A percentile compares a stretch with the other conserved stretches of the same genome.
Conservation (phyloP, 768 basidiomycete species). For the Gloeopeniophorella convolvens region DNA sequence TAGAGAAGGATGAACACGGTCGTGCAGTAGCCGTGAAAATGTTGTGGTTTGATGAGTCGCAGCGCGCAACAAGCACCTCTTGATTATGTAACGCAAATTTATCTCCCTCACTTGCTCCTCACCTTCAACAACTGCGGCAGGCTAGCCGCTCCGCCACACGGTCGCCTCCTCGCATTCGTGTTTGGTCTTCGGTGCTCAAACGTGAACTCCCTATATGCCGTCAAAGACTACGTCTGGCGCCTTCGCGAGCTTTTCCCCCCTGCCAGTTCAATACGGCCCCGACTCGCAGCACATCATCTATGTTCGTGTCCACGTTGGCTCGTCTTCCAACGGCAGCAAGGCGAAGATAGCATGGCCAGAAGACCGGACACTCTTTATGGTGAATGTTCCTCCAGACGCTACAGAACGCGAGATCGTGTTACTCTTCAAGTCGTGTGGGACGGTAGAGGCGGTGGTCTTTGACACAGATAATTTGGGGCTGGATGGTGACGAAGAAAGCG, state of each 20-base stretch:
- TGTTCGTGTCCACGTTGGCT: constrained; percentile 52
- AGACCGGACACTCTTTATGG: constrained; percentile 78
- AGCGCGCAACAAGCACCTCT: too few relatives aligned
- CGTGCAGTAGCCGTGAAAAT: too few relatives aligned
- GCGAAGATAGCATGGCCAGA: constrained; percentile 32
- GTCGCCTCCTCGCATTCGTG: too few relatives aligned
- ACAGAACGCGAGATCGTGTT: constrained; percentile 72
- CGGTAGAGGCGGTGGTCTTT: constrained; percentile 69
- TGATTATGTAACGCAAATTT: too few relatives aligned
- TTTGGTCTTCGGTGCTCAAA: too few relatives aligned
- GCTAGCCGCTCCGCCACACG: too few relatives aligned
- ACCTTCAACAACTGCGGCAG: too few relatives aligned
- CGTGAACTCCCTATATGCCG: not conserved
- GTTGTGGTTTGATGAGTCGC: too few relatives aligned
- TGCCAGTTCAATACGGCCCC: constrained; percentile 35
- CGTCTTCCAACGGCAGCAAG: constrained; percentile 34
- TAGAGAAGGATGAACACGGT: too few relatives aligned
- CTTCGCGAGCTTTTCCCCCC: constrained; percentile 42
- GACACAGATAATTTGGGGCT: constrained; percentile 39
- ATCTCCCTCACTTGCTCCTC: too few relatives aligned
- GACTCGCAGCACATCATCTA: constrained; percentile 68
- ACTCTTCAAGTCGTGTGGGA: constrained; percentile 74
- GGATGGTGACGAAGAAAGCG: constrained; percentile 30
- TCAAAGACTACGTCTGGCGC: constrained; percentile 5
- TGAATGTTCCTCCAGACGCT: constrained; percentile 85